phyloP scores from a whole-genome alignment of 306 rosid genomes.

The Vigna unguiculata region DNA sequence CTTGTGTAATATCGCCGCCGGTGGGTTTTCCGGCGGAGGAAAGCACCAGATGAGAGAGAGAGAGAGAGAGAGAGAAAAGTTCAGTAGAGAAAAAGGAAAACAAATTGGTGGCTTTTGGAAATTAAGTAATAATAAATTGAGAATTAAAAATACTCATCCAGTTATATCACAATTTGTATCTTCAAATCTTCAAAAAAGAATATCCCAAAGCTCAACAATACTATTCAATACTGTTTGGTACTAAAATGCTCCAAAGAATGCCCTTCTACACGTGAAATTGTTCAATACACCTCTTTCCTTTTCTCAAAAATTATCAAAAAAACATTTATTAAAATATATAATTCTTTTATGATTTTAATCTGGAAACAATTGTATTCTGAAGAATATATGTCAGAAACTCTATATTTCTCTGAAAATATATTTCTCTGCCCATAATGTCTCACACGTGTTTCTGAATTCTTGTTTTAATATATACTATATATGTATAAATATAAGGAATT shows the following conservation, averaged over 20 bases:
- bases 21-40: constrained; percentile 33
- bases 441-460: no score
- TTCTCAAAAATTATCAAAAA: no score
- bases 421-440: no score
- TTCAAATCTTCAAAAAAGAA: background rate
- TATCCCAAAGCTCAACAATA: constrained; percentile 11
- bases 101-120: constrained; percentile 36
- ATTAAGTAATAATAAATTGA: constrained; percentile 29
- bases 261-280: background rate
- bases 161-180: background rate
- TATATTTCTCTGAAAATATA: no score
- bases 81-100: constrained; percentile 40
- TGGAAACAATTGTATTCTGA: no score
- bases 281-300: no score
- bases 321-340: no score
- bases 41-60: constrained; percentile 26
- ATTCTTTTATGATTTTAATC: no score
- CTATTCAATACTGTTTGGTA: background rate
- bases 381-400: background rate
- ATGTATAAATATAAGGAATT: background rate
- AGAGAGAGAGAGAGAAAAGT: constrained; percentile 38
- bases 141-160: background rate
- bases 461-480: no score
- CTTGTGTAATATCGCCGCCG: background rate
- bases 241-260: background rate